Percentiles rank a stretch among this genome's conserved stretches.
These are phyloP conservation scores for Zymoseptoria ardabiliae DNA, from an alignment of 2,329 filamentous ascomycete genomes.

Conservation along the genomic window DNA sequence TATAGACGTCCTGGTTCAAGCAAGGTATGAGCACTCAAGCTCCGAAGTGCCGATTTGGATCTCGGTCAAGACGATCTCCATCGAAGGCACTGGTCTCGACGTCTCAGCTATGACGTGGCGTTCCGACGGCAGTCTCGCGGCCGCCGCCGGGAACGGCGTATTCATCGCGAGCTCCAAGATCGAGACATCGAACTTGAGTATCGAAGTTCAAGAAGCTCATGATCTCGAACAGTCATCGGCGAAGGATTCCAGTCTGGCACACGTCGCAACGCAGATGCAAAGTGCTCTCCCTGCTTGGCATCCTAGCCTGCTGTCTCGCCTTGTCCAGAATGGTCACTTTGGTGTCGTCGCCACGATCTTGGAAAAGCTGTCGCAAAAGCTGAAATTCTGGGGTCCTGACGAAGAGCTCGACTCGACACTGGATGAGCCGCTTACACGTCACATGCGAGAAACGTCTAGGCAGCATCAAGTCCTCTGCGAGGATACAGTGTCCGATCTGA, in stretches of 20 bases:
- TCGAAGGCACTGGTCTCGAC: slow-evolving; percentile 19
- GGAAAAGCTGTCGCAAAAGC: slow-evolving; percentile 60
- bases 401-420: slow-evolving; percentile 74
- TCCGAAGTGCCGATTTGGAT: slow-evolving; percentile 16
- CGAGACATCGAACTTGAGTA: slow-evolving; percentile 53
- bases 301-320: slow-evolving; percentile 82
- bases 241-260: slow-evolving; percentile 6
- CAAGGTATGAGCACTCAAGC: slow-evolving; percentile 19
- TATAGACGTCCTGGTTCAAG: slow-evolving; percentile 23
- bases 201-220: slow-evolving; percentile 14
- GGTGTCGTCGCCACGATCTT: slow-evolving; percentile 65
- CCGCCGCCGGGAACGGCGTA: slow-evolving; percentile 85
- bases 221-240: slow-evolving; percentile 2
- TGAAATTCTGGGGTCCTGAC: slow-evolving; percentile 78
- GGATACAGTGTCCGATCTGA: slow-evolving; percentile 19
- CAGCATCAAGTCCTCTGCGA: slow-evolving; percentile 10
- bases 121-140: slow-evolving; percentile 72
- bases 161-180: slow-evolving; percentile 77
- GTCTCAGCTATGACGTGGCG: slow-evolving; percentile 54
- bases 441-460: slow-evolving; percentile 30
- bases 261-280: slow-evolving; percentile 50
- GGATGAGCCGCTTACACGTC: slow-evolving; percentile 26
- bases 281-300: slow-evolving; percentile 85
- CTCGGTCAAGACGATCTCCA: slow-evolving; percentile 17
- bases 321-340: slow-evolving; percentile 72